phyloP scores from a whole-genome alignment of 495 filamentous ascomycete species.

The Neurospora sp. region DNA sequence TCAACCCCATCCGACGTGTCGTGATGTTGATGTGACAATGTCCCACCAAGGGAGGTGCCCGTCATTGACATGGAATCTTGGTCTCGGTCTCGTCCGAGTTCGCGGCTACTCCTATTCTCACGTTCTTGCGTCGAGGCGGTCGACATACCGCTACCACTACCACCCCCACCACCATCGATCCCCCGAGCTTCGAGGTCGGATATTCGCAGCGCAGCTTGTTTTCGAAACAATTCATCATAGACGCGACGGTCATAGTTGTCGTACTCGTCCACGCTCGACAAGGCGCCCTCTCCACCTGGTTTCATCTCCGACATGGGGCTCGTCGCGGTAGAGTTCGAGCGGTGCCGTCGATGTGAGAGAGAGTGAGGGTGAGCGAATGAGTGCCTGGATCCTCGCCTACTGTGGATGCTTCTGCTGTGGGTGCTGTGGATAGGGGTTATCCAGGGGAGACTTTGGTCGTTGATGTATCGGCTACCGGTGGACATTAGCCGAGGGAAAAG shows the following conservation, averaged over 20 bases:
- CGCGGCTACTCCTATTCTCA: background rate
- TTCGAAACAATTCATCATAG: background rate
- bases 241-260: background rate
- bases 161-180: background rate
- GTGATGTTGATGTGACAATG: background rate
- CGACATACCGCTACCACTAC: background rate
- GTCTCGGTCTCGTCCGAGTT: background rate
- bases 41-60: background rate
- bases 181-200: background rate
- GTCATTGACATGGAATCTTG: background rate
- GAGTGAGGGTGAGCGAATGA: background rate
- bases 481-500: conserved; percentile 15
- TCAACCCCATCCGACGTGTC: background rate
- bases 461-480: background rate
- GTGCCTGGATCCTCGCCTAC: conserved; percentile 1
- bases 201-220: background rate
- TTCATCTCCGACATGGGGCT: background rate
- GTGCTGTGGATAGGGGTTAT: conserved; percentile 11
- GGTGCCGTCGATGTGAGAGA: background rate
- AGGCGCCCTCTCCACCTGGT: background rate
- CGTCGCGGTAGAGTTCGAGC: background rate
- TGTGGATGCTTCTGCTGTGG: background rate
- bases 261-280: background rate
- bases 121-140: background rate
- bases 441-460: conserved; percentile 16